These are phyloP conservation scores for Talaromyces pinophilus DNA, from an alignment of 2,329 filamentous ascomycete genomes.

Conservation along the genomic window DNA sequence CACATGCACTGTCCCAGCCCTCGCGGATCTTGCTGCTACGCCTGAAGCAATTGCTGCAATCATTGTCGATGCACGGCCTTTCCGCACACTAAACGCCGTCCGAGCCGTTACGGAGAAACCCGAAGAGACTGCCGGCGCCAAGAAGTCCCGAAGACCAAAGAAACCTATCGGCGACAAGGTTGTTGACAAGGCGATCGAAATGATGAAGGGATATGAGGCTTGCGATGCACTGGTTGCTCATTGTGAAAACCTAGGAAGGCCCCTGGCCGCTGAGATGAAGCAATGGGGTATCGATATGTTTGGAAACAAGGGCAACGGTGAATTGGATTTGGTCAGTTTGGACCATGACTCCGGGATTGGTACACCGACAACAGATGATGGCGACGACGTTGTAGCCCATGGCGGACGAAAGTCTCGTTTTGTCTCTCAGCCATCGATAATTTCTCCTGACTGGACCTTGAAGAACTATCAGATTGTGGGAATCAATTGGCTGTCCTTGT, in stretches of 20 bases:
- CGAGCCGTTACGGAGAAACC: slow-evolving; percentile 58
- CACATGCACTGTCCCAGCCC: slow-evolving; percentile 69
- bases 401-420: slow-evolving; percentile 46
- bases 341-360: slow-evolving; percentile 68
- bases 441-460: slow-evolving; percentile 74
- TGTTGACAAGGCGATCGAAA: slow-evolving; percentile 67
- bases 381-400: slow-evolving; percentile 39
- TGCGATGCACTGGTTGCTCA: slow-evolving; percentile 78
- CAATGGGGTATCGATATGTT: slow-evolving; percentile 69
- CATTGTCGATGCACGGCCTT: slow-evolving; percentile 75
- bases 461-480: slow-evolving; percentile 95
- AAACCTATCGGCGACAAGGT: slow-evolving; percentile 66
- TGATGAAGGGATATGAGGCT: slow-evolving; percentile 76
- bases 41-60: slow-evolving; percentile 68
- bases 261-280: slow-evolving; percentile 64
- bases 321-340: slow-evolving; percentile 62
- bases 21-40: slow-evolving; percentile 78
- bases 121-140: slow-evolving; percentile 52
- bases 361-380: slow-evolving; percentile 56
- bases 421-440: slow-evolving; percentile 70
- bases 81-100: slow-evolving; percentile 65
- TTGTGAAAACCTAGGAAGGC: slow-evolving; percentile 72
- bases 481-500: slow-evolving; percentile 86
- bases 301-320: slow-evolving; percentile 58
- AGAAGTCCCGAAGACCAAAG: slow-evolving; percentile 49